Evolutionary conservation across 805 yeast species (phyloP), one percentile per base, ranked within the genome.

Genomic region (Candida oleophila): DNA sequence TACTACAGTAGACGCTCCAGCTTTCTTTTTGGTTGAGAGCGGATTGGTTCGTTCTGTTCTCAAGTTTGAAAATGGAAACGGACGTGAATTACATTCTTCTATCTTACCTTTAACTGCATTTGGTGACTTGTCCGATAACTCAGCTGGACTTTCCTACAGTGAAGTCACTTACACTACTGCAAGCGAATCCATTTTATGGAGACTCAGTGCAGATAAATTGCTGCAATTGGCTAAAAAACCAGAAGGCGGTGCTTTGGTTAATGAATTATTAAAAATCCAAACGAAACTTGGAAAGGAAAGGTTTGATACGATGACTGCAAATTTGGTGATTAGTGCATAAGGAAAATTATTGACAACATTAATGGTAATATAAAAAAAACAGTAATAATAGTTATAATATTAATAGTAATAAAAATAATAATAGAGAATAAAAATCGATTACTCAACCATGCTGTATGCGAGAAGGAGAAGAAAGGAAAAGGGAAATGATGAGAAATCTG

Each of bases 21-120:
- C 81, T 3, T 81, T 82, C 49, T 80, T 84, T 56, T 58, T 73
- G 3, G 79, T 87, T 2, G 91, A 72, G 46, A 59, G 69, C 2
- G 77, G 77, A 3, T 56, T 73, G 32, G 66, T 73, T 18, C 60
- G 69, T n/a, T 64, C 71, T 4, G 57, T 63, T 1, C 59, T 66
- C 45, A 61, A 64, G 44, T 69, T 72, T 47, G 76, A 72, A 43
- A 65, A 66, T 44, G 73, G 69, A 38, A 57, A 60, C 35, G 39
- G 39, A 16, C 55, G 68, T 2, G 72, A 64, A 45, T 56, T 72
- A 18, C 66, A 63, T 20, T 65, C 73, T 12, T 64, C 70, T 15
- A 81, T 86, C 30, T 73, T 87, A 44, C 89, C 94, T 3, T 78
- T 86, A 48, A 85, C 92, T 0, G 79, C 87, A 1, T 85, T 85